Percentiles rank a stretch among this genome's conserved stretches.
Evolutionary conservation across 805 yeast species (phyloP).

Genomic region (Jamesozyma piceae): DNA sequence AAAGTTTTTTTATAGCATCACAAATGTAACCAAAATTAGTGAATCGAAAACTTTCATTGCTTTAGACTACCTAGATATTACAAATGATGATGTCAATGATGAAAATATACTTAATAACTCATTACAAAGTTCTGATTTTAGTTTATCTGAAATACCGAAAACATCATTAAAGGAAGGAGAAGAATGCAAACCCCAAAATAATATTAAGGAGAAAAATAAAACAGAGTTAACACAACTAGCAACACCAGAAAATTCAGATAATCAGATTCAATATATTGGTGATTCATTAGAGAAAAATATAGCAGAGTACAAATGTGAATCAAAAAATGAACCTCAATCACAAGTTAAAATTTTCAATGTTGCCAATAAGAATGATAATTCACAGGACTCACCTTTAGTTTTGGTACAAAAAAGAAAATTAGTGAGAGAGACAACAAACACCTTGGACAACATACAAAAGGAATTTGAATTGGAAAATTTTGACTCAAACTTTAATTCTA

Average conservation of each 20-base stretch:
- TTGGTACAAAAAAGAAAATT: slow-evolving; percentile 18
- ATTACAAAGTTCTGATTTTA: too few species aligned
- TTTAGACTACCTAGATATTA: slow-evolving; percentile 14
- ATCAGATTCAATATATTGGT: too few species aligned
- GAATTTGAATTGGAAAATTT: slow-evolving; percentile 9
- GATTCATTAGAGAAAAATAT: too few species aligned
- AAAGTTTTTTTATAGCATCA: slow-evolving; percentile 5
- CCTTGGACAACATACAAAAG: slow-evolving; percentile 10
- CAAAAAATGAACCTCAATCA: too few species aligned
- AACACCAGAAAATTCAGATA: slow-evolving; percentile 15
- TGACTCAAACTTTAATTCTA: too few species aligned
- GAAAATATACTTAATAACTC: too few species aligned
- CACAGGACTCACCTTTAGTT: slow-evolving; percentile 16
- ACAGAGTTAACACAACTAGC: slow-evolving; percentile 6
- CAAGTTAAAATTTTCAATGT: too few species aligned
- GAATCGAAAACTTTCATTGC: slow-evolving; percentile 24
- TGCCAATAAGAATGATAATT: neutral
- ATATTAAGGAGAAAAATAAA: neutral
- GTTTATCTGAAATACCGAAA: too few species aligned
- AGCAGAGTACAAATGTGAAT: too few species aligned
- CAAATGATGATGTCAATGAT: slow-evolving; percentile 1
- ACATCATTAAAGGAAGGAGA: too few species aligned
- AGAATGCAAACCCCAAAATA: too few species aligned
- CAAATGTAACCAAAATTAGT: slow-evolving; percentile 24
- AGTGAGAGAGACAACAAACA: slow-evolving; percentile 14